Percentiles rank a stretch among this genome's conserved stretches.
phyloP scores from a whole-genome alignment of 1,139 yeast genomes.

The Debaryomyces psychrophilus region DNA sequence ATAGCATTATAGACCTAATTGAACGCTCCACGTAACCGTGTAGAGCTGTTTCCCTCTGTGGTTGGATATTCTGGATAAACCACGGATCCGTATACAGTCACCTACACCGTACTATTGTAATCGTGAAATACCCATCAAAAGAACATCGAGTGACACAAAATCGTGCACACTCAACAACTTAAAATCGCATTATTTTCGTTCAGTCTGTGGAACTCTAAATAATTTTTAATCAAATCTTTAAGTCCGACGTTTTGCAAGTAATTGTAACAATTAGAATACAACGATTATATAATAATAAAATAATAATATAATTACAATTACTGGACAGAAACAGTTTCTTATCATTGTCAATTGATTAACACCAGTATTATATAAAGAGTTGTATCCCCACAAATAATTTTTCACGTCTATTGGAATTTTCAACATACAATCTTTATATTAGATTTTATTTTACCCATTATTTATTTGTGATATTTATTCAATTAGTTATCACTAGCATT shows the following conservation, averaged over 20 bases:
- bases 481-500: background rate
- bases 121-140: background rate
- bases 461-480: slow-evolving; percentile 5
- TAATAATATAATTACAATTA: background rate
- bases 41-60: background rate
- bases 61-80: background rate
- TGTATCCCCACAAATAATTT: slow-evolving; percentile 6
- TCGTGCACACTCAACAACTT: slow-evolving; percentile 2
- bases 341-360: background rate
- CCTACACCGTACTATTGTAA: background rate
- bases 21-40: background rate
- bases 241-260: slow-evolving; percentile 1
- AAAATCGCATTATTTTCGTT: background rate
- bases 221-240: background rate
- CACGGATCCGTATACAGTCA: background rate
- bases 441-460: slow-evolving; percentile 1
- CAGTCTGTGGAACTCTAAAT: background rate
- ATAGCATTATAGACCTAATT: background rate
- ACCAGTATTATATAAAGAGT: slow-evolving; percentile 3
- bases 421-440: background rate
- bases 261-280: background rate
- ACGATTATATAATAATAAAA: background rate
- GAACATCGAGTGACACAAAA: background rate
- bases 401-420: background rate
- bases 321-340: background rate